Evolutionary conservation across 305 asterid species (phyloP).

Genomic region (Andrographis paniculata): DNA sequence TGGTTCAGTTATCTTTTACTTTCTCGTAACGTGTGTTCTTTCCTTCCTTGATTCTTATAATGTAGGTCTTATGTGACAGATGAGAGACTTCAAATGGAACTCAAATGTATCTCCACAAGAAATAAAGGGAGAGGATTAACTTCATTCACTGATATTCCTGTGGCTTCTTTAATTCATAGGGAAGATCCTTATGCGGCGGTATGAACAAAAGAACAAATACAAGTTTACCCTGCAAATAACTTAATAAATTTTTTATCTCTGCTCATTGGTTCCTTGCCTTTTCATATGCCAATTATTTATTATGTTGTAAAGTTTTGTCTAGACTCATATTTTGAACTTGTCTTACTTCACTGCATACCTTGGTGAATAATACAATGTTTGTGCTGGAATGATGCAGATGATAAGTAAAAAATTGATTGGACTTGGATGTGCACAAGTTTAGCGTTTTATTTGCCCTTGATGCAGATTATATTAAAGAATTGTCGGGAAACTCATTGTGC

Average conservation of each 20-base stretch:
- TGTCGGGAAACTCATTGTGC: conserved; percentile 91
- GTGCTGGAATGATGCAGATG: too few relatives aligned
- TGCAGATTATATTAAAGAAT: conserved; percentile 80
- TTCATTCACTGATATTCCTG: conserved; percentile 40
- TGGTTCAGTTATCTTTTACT: conserved; percentile 10
- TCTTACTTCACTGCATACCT: too few relatives aligned
- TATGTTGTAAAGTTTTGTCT: too few relatives aligned
- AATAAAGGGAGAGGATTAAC: conserved; percentile 72
- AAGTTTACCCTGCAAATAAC: not conserved
- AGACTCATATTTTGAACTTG: too few relatives aligned
- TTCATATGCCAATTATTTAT: too few relatives aligned
- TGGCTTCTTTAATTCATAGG: conserved; percentile 59
- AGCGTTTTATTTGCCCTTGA: conserved; percentile 20
- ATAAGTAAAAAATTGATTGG: not conserved
- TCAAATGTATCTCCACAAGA: conserved; percentile 34
- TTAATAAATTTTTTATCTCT: not conserved
- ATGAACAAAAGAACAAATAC: conserved; percentile 11
- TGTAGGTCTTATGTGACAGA: conserved; percentile 72
- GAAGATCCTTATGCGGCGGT: conserved; percentile 96
- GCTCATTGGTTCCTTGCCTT: too few relatives aligned
- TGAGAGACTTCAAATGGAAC: conserved; percentile 35
- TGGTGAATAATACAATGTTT: too few relatives aligned
- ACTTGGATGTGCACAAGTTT: conserved; percentile 7
- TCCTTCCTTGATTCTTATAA: conserved; percentile 40
- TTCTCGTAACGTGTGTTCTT: conserved; percentile 24